Evolutionary conservation across 805 yeast genomes (phyloP), one percentile per base, ranked within the genome.

Genomic region (Cyberlindnera veronae): DNA sequence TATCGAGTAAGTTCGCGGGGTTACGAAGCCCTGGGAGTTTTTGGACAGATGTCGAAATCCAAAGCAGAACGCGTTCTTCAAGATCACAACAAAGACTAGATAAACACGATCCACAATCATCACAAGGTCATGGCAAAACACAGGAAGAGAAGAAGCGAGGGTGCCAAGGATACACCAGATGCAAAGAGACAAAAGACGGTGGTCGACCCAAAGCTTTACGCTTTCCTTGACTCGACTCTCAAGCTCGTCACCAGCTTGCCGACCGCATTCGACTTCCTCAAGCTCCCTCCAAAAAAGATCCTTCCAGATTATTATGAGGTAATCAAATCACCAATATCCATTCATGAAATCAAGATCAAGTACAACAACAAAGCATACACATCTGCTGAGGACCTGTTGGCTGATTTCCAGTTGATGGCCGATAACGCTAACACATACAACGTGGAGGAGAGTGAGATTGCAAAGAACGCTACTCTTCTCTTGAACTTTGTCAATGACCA

Each of bases 241-340:
- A 54, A 60, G 11, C 50, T 56, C 8, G 60, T 70, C 3, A 69
- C 30, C 50, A 57, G 24, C 68, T 62, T 43, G 70, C 63, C 36
- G 11, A 38, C 54, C 46, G 68, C 57, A 47, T 55, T 57, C 22
- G 48, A 77, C 60, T 88, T 89, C 62, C 59, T 79, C 46, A 79
- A 77, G 50, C 68, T 88, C 28, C 96, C 96, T 7, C 73, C 84
- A 19, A 77, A 79, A 50, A 79, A 81, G 56, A 62, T 76, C 33
- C 87, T 84, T 55, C 89, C 96, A 0, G 95, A 87, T 57, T 89
- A 88, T 60, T 86, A 81, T 57, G 66, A 78, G 39, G 78, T 86
- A 32, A 79, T 85, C 39, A 63, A 67, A 38, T 63, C 64, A 17
- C 95, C 95, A 3, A 76, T 84, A 3, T 81, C 95, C 0, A 59